phyloP scores from a whole-genome alignment of 257 asterid genomes.

The Solanum sitiens region DNA sequence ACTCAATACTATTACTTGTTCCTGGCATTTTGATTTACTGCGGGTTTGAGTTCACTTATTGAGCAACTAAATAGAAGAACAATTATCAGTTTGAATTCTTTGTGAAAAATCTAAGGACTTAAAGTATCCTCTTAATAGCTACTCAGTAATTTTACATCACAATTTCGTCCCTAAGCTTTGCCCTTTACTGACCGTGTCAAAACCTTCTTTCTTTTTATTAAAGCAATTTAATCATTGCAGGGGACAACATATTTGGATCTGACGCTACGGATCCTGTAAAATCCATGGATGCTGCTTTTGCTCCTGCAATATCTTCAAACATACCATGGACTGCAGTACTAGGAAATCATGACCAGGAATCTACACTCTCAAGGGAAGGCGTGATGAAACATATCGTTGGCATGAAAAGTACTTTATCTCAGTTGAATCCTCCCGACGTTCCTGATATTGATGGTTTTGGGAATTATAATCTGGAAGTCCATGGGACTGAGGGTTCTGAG shows the following conservation, averaged over 20 bases:
- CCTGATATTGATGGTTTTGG: slow-evolving; percentile 75
- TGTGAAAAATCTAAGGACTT: not conserved
- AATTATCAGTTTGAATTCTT: not conserved
- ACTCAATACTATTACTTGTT: not conserved
- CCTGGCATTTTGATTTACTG: not conserved
- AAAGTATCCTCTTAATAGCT: not conserved
- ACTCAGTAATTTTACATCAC: not conserved
- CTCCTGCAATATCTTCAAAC: slow-evolving; percentile 57
- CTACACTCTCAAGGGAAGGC: slow-evolving; percentile 62
- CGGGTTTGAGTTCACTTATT: not conserved
- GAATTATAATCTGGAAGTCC: slow-evolving; percentile 81
- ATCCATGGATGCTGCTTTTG: slow-evolving; percentile 81
- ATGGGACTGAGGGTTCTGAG: slow-evolving; percentile 44
- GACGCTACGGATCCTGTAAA: slow-evolving; percentile 62
- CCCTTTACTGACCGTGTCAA: not conserved
- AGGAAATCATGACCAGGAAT: slow-evolving; percentile 94
- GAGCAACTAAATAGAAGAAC: not conserved
- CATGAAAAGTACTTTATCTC: slow-evolving; percentile 71
- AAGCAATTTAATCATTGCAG: slow-evolving; percentile 23
- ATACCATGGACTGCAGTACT: slow-evolving; percentile 94
- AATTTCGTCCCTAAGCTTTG: not conserved
- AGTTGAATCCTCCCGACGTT: slow-evolving; percentile 46
- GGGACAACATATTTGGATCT: slow-evolving; percentile 75
- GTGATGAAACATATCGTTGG: slow-evolving; percentile 65
- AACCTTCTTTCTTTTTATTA: not conserved